These are phyloP conservation scores for Biscutella auriculata DNA, from an alignment of 441 rosid genomes.

Conservation along the genomic window DNA sequence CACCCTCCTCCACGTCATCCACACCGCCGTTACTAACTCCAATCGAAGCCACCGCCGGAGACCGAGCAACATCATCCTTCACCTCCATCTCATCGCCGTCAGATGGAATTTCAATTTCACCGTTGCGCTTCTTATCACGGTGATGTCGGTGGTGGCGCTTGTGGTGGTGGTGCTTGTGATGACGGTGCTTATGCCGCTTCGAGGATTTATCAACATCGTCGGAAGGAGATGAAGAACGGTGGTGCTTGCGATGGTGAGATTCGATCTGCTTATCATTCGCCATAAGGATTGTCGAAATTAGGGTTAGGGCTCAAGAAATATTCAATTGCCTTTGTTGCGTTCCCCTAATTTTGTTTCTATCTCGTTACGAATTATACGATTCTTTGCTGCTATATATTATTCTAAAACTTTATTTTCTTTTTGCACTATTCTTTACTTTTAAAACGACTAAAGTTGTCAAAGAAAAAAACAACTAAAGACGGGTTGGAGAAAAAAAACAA, in stretches of 20 bases:
- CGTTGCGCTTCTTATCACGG: constrained; percentile 52
- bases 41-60: constrained; percentile 13
- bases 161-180: constrained; percentile 29
- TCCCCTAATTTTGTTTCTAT: too few species aligned
- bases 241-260: constrained; percentile 62
- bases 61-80: constrained; percentile 17
- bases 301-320: constrained; percentile 37
- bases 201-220: constrained; percentile 54
- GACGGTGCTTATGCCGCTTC: constrained; percentile 79
- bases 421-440: too few species aligned
- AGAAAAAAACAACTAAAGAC: too few species aligned
- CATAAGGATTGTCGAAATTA: constrained; percentile 35
- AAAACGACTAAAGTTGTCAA: too few species aligned
- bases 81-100: constrained; percentile 20
- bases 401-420: too few species aligned
- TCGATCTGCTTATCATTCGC: constrained; percentile 46
- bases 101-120: constrained; percentile 30
- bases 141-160: constrained; percentile 51
- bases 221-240: constrained; percentile 35
- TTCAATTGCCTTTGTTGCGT: too few species aligned
- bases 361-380: too few species aligned
- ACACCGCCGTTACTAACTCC: constrained; percentile 16
- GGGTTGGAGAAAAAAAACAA: too few species aligned
- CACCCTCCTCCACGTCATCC: constrained; percentile 93
- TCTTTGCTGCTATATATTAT: too few species aligned